Percentiles rank a stretch among this genome's conserved stretches.
These are phyloP conservation scores for Ascoidea rubescens DNA, from an alignment of 805 yeast species.

Conservation along the genomic window DNA sequence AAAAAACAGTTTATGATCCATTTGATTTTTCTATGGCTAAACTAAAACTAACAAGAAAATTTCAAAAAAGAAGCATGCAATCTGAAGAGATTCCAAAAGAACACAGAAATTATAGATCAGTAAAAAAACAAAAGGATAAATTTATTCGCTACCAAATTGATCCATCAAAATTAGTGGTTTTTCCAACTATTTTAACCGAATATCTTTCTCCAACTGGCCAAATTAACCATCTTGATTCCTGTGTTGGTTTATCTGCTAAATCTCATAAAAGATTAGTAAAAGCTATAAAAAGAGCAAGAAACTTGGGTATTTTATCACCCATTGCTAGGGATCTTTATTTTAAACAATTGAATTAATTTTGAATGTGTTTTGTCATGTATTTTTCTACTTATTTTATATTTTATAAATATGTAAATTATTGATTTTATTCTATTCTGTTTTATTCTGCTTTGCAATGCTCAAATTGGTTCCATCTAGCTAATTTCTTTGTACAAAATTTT, in stretches of 20 bases:
- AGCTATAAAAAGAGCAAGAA: slow-evolving; percentile 70
- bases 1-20: slow-evolving; percentile 58
- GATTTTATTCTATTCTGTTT: too few relatives aligned
- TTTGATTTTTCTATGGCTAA: slow-evolving; percentile 61
- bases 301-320: slow-evolving; percentile 41
- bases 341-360: too few relatives aligned
- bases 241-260: slow-evolving; percentile 42
- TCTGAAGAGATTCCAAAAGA: slow-evolving; percentile 7
- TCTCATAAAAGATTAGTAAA: slow-evolving; percentile 62
- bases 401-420: too few relatives aligned
- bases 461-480: too few relatives aligned
- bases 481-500: too few relatives aligned
- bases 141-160: slow-evolving; percentile 40
- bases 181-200: slow-evolving; percentile 54
- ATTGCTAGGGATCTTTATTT: too few relatives aligned
- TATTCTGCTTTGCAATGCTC: too few relatives aligned
- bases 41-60: slow-evolving; percentile 33
- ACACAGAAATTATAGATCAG: slow-evolving; percentile 15
- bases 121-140: not conserved
- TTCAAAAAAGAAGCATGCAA: not conserved
- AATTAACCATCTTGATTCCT: slow-evolving; percentile 56
- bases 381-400: too few relatives aligned
- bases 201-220: slow-evolving; percentile 63
- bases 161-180: slow-evolving; percentile 57
- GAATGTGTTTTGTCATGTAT: too few relatives aligned